Base-by-base conservation (phyloP, 139 green algal species). In the Dunaliella sp. region DNA sequence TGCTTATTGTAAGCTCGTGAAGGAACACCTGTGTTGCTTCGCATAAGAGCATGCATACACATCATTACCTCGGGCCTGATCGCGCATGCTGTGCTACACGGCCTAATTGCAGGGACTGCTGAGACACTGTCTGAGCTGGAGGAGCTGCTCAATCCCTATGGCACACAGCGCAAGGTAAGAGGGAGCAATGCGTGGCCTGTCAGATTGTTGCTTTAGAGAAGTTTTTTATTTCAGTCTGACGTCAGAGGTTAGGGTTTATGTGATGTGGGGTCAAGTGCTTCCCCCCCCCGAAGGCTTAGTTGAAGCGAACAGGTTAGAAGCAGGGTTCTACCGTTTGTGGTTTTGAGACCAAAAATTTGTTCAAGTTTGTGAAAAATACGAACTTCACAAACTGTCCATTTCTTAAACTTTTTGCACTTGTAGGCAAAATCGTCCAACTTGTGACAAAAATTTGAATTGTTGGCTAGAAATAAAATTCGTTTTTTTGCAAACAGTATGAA, bases 51-150 rank as follows among this genome's bases (percentile, higher is more conserved):
- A 25, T 3, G 2, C 2, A 81, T 31, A 38, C 2, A 38, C 1
- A 38, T 33, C 3, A n/a, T 3, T 30, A 25, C 3, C 24, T 79
- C 22, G 74, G 74, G 24, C 26, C 74, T 36, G 80, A 22, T 2
- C 25, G 80, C 26, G 28, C n/a, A 22, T 84, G 3, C 36, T 65
- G 32, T 22, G 28, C 34, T 22, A 12, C 38, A 31, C n/a, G 24
- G 37, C 36, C 58, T 58, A 74, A 30, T 28, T 58, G 21, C 31
- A 77, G 57, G 32, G 34, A 79, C 83, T 33, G 87, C 80, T 36
- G 80, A 87, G 36, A 87, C 85, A 3, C 82, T 91, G 65, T 79
- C 85, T 77, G 88, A 91, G 81, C 87, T 91, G 38, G 88, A 91
- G 79, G 83, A 88, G 38, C 81, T 89, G 88, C 83, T 91, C 22